Evolutionary conservation across 352 stramenopile species (phyloP).

Genomic region (Phytophthora macrochlamydospora): DNA sequence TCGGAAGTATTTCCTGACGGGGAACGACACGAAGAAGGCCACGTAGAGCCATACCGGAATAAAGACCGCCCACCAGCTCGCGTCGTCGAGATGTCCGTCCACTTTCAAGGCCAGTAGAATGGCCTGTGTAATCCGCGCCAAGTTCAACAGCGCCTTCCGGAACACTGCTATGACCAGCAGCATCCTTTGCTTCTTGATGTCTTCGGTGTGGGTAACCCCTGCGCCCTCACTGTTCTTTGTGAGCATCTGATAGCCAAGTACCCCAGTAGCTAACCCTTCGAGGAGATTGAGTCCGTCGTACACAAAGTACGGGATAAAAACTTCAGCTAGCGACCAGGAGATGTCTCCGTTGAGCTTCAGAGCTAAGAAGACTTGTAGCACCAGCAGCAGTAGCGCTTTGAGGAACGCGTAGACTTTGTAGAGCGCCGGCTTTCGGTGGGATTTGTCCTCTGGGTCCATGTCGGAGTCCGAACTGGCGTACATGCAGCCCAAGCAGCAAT

Average conservation of each 20-base stretch:
- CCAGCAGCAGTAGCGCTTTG: constrained; percentile 76
- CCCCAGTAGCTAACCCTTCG: constrained; percentile 56
- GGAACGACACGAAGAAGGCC: constrained; percentile 58
- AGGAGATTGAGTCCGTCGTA: constrained; percentile 77
- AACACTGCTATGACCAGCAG: constrained; percentile 45
- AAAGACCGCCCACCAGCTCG: constrained; percentile 85
- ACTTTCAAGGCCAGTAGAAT: constrained; percentile 75
- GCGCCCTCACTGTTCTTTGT: constrained; percentile 78
- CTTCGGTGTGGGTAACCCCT: constrained; percentile 70
- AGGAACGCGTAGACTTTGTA: constrained; percentile 85
- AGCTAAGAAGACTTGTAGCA: constrained; percentile 82
- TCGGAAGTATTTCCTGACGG: constrained; percentile 60
- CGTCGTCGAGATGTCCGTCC: constrained; percentile 46
- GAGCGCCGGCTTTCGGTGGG: constrained; percentile 47
- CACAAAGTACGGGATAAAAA: constrained; percentile 82
- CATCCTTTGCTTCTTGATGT: constrained; percentile 66
- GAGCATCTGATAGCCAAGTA: constrained; percentile 71
- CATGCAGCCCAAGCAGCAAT: constrained; percentile 77
- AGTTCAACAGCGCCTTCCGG: constrained; percentile 49
- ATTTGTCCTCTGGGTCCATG: constrained; percentile 68
- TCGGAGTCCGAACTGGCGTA: constrained; percentile 47
- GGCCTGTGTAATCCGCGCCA: constrained; percentile 63
- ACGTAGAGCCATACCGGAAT: constrained; percentile 82
- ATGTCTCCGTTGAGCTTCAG: constrained; percentile 84
- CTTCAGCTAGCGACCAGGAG: constrained; percentile 59